A percentile compares a stretch with the other conserved stretches of the same genome.
These are phyloP conservation scores for Eucalyptus cloeziana DNA, from an alignment of 345 rosid genomes.

Conservation along the genomic window DNA sequence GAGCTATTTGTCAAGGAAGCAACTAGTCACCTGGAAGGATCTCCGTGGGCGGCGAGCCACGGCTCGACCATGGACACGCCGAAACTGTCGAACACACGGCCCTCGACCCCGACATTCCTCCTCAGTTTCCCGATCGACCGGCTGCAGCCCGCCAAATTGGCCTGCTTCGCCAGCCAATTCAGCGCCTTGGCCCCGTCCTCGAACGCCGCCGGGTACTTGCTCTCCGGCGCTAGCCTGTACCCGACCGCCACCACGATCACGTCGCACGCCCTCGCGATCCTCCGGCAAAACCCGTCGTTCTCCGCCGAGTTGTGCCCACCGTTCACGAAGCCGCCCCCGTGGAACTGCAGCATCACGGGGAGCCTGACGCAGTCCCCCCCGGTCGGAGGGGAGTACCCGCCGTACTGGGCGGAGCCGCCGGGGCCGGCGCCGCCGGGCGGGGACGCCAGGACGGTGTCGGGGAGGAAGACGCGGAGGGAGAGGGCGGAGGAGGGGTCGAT, in stretches of 20 bases:
- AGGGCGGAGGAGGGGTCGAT: constrained; percentile 79
- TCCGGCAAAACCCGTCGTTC: constrained; percentile 64
- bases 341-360: constrained; percentile 86
- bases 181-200: constrained; percentile 78
- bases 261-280: constrained; percentile 65
- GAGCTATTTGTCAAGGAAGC: background rate
- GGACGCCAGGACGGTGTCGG: constrained; percentile 61
- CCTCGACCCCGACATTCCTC: background rate
- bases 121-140: constrained; percentile 14
- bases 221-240: constrained; percentile 84
- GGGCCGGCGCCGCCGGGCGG: background rate
- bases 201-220: constrained; percentile 63
- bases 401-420: constrained; percentile 2
- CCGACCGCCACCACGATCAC: constrained; percentile 79
- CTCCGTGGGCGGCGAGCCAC: constrained; percentile 93
- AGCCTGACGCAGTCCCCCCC: constrained; percentile 30
- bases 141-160: constrained; percentile 47
- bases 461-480: constrained; percentile 73
- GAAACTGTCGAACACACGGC: constrained; percentile 35
- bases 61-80: constrained; percentile 81
- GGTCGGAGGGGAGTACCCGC: constrained; percentile 45
- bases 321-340: constrained; percentile 87
- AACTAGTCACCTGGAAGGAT: constrained; percentile 63
- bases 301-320: constrained; percentile 59
- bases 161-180: constrained; percentile 78